Conservation (phyloP, 192 early-diverging fungal species). For the Phlyctochytrium bullatum region DNA sequence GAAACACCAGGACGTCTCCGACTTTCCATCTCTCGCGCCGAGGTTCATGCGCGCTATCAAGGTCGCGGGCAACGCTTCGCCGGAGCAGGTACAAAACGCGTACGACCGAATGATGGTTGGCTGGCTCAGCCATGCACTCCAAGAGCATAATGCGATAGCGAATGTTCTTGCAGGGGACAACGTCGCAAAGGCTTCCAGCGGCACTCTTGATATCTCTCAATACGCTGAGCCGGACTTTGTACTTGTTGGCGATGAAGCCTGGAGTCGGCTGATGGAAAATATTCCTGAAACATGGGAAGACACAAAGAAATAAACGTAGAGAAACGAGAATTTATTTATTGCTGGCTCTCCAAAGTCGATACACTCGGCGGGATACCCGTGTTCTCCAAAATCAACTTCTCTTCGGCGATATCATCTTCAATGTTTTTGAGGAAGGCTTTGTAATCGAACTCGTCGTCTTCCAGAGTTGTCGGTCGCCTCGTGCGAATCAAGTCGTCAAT, state of each 20-base stretch:
- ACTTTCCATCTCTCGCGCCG: constrained; percentile 4
- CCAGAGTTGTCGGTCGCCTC: background rate
- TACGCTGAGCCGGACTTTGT: background rate
- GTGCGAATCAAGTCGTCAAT: constrained; percentile 8
- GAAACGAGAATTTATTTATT: background rate
- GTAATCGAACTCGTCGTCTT: background rate
- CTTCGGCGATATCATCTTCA: background rate
- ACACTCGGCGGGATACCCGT: background rate
- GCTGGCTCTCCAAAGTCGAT: background rate
- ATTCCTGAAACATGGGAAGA: background rate
- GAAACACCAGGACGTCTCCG: constrained; percentile 18
- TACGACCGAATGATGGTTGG: background rate
- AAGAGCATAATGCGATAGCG: too few relatives aligned
- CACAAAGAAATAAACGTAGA: background rate
- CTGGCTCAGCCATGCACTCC: background rate
- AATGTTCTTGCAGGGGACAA: too few relatives aligned
- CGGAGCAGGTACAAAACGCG: background rate
- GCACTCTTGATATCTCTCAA: too few relatives aligned
- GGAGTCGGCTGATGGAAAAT: background rate
- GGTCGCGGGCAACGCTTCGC: background rate
- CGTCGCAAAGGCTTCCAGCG: too few relatives aligned
- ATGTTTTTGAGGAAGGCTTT: background rate
- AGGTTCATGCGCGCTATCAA: background rate
- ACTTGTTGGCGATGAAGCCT: background rate
- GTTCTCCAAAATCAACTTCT: background rate